Evolutionary conservation across 305 asterid genomes (phyloP), one percentile per base, ranked within the genome.

Genomic region (Plantago rigida): DNA sequence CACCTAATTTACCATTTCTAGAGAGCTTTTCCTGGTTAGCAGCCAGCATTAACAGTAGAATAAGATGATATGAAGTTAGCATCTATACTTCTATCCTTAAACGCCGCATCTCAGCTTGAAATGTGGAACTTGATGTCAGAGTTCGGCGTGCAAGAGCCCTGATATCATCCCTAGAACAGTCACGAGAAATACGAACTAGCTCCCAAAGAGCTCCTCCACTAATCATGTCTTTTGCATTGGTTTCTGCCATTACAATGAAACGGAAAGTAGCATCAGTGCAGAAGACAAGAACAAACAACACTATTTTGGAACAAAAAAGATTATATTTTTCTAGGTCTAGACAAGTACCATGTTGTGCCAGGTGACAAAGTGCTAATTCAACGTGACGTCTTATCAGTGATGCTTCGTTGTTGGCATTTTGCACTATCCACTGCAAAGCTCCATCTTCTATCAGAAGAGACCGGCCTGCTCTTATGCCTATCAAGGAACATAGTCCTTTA

Each of bases 371-470:
- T 13, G 95, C 97, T 58, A 89, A 81, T 76, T 89, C 97, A 26
- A 81, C 69, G 61, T 89, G 94, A 51, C 94, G 91, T 70, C 89
- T 74, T 69, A 89, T 82, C 56, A 83, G 83, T 0, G 84, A 74
- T 39, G 89, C 85, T 74, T 86, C 97, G 42, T 82, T 84, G 59
- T 84, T 86, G 53, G 97, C 86, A 61, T 84, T 86, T 81, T 81
- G 86, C 56, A 89, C 94, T 29, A 89, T 89, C 95, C 97, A 89
- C 31, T 94, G 89, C 71, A 86, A 85, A 28, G 76, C 82, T 4
- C 91, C 89, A 31, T 89, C 94, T 69, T 89, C 95, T n/a, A 89
- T 79, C 34, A 89, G 82, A 63, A 86, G 79, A 59, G 97, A 89
- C 69, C 69, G 78, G 69, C 86, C 86, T 15, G 66, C 70, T 75